Evolutionary conservation across 805 yeast genomes (phyloP), one percentile per base, ranked within the genome.

Genomic region (Scheffersomyces spartinae): DNA sequence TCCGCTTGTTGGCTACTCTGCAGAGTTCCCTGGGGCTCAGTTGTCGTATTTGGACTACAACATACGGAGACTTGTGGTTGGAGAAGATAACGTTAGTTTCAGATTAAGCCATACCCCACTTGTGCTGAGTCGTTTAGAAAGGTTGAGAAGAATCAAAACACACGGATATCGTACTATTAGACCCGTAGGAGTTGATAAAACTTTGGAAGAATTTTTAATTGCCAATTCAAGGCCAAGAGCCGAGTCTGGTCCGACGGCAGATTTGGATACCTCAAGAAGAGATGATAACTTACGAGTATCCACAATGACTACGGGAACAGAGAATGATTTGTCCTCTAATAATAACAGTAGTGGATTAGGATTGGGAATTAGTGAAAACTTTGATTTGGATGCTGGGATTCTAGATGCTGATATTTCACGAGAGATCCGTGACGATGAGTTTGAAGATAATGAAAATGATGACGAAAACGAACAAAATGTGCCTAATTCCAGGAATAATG

Each of bases 321-420:
- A 12, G 38, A 35, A 11, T 31, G 42, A 8, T 29, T 30, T 17
- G 28, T 27, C 16, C 43, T 40, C n/a, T 41, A 30, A 27, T 15
- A 25, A 26, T 9, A 20, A 15, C 18, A 15, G 13, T 9, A 26
- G 20, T 18, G 19, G 13, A 27, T 13, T 26, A 27, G 18, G n/a
- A n/a, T n/a, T n/a, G n/a, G n/a, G n/a, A n/a, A n/a, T n/a, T n/a
- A 18, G 29, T 6, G 25, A 29, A 4, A 46, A 40, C 15, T 34
- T 42, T 9, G 66, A 68, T 35, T 40, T 64, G 23, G 77, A 71
- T 43, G 72, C 62, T 5, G 55, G 57, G 3, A 39, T 68, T 4
- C 58, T 63, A 1, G 54, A 61, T 30, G 61, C 59, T 7, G 66
- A 59, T 30, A 61, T 53, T 17, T 35, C 29, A 12, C 64, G 56